A percentile compares a stretch with the other conserved stretches of the same genome.
phyloP scores from a whole-genome alignment of 371 early-diverging fungal species.

The Racocetra persica region DNA sequence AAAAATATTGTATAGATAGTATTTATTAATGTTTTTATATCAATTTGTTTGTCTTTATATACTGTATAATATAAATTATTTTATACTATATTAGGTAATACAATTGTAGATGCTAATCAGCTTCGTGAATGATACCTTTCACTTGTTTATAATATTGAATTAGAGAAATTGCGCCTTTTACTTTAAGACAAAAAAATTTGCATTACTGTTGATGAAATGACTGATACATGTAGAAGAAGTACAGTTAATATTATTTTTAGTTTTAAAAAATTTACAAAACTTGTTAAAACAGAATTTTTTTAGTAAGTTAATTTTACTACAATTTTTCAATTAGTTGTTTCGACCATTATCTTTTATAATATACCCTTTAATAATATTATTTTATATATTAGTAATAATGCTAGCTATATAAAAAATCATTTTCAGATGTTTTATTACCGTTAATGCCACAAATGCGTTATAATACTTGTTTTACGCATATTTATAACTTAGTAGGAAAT shows the following conservation, averaged over 20 bases:
- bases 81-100: neutral
- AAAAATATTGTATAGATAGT: neutral
- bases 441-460: neutral
- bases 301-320: neutral
- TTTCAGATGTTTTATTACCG: neutral
- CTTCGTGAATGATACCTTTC: neutral
- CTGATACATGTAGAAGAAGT: neutral
- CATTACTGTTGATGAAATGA: constrained; percentile 4
- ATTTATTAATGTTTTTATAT: neutral
- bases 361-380: neutral
- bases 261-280: neutral
- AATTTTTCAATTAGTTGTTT: constrained; percentile 11
- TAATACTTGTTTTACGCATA: neutral
- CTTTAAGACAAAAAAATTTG: neutral
- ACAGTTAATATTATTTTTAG: constrained; percentile 9
- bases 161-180: neutral
- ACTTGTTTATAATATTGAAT: neutral
- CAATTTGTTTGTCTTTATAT: too few species aligned
- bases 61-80: too few species aligned
- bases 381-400: constrained; percentile 23
- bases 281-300: constrained; percentile 1
- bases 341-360: neutral
- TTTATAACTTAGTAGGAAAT: neutral
- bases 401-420: neutral
- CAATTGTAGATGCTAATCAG: neutral